Evolutionary conservation across 1,139 yeast species (phyloP).

Genomic region (Geotrichum histeridarum): DNA sequence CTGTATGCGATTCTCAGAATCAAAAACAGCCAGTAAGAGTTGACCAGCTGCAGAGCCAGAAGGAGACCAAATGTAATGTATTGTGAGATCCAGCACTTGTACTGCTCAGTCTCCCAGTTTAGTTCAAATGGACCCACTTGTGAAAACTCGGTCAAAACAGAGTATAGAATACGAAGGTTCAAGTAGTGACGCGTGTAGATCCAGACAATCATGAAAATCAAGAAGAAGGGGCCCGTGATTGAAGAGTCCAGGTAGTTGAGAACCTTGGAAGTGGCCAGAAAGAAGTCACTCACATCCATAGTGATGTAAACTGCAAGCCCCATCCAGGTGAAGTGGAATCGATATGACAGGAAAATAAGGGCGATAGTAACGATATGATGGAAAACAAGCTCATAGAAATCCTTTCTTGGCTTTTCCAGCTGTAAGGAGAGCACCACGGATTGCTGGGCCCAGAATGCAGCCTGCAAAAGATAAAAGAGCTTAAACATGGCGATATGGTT

Average conservation of each 20-base stretch:
- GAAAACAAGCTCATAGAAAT: slow-evolving; percentile 80
- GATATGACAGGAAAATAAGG: slow-evolving; percentile 81
- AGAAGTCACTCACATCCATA: slow-evolving; percentile 93
- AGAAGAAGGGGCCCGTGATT: slow-evolving; percentile 59
- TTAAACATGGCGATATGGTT: slow-evolving; percentile 69
- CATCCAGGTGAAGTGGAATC: slow-evolving; percentile 94
- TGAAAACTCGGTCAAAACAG: slow-evolving; percentile 79
- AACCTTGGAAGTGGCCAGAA: slow-evolving; percentile 76
- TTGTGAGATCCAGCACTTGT: slow-evolving; percentile 93
- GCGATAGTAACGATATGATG: slow-evolving; percentile 92
- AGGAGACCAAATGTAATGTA: slow-evolving; percentile 77
- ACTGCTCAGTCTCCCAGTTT: slow-evolving; percentile 88
- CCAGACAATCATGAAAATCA: slow-evolving; percentile 71
- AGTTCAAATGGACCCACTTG: slow-evolving; percentile 77
- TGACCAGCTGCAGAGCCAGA: slow-evolving; percentile 76
- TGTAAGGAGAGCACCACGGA: slow-evolving; percentile 74
- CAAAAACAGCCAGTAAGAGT: slow-evolving; percentile 79
- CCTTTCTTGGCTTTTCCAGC: slow-evolving; percentile 92
- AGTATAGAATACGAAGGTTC: slow-evolving; percentile 76
- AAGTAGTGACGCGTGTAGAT: slow-evolving; percentile 81
- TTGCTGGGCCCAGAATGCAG: slow-evolving; percentile 97
- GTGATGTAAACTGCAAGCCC: slow-evolving; percentile 88
- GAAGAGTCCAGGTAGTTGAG: slow-evolving; percentile 74
- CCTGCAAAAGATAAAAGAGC: slow-evolving; percentile 81
- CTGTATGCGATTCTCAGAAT: slow-evolving; percentile 74